A percentile compares a stretch with the other conserved stretches of the same genome.
These are phyloP conservation scores for Pseudocercospora crystallina DNA, from an alignment of 2,329 filamentous ascomycete genomes.

Conservation along the genomic window DNA sequence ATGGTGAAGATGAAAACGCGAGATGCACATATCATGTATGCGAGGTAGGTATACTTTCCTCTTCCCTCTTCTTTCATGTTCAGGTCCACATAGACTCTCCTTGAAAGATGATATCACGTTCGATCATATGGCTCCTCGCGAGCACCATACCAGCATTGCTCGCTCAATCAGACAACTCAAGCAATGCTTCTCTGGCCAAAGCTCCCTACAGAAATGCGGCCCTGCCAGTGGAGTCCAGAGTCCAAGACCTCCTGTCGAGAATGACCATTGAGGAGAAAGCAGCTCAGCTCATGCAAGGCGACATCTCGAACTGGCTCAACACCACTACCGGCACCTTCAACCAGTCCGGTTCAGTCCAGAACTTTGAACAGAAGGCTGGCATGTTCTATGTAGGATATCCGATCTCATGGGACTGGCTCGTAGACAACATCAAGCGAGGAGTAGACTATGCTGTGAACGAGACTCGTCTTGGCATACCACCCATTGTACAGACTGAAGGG, in stretches of 20 bases:
- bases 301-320: conserved; percentile 73
- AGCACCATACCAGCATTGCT: not conserved
- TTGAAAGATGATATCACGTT: not conserved
- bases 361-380: conserved; percentile 65
- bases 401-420: conserved; percentile 62
- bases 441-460: conserved; percentile 69
- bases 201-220: conserved; percentile 55
- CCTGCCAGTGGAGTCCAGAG: conserved; percentile 62
- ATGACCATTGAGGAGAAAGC: conserved; percentile 77
- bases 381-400: conserved; percentile 72
- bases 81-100: too few species aligned
- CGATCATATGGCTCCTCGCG: conserved; percentile 1
- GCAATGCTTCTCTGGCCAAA: conserved; percentile 33
- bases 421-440: conserved; percentile 61
- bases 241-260: conserved; percentile 65
- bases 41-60: conserved; percentile 5
- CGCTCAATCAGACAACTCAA: conserved; percentile 9
- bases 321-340: conserved; percentile 67
- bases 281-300: conserved; percentile 62
- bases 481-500: conserved; percentile 71
- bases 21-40: not conserved
- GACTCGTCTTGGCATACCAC: conserved; percentile 68
- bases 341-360: conserved; percentile 63
- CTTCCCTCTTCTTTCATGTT: not conserved
- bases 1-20: not conserved